These are phyloP conservation scores for Botrytis byssoidea DNA, from an alignment of 2,329 filamentous ascomycete species.

Conservation along the genomic window DNA sequence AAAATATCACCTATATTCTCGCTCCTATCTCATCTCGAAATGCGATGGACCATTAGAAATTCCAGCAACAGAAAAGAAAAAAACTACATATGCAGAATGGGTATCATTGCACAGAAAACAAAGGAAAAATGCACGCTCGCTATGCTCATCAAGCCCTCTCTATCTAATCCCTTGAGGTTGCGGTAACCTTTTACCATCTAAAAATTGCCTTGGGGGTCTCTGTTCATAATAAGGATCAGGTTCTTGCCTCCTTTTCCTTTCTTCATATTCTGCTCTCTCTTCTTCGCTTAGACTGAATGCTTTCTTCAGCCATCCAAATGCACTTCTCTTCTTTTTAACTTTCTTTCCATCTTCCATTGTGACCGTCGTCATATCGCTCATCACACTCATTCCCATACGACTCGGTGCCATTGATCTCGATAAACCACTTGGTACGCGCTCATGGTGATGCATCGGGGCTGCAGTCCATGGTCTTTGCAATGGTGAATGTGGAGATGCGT, in stretches of 20 bases:
- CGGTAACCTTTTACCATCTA: constrained; percentile 33
- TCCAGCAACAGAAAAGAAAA: not conserved
- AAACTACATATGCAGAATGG: constrained; percentile 19
- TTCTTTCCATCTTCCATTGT: constrained; percentile 40
- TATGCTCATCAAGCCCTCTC: constrained; percentile 4
- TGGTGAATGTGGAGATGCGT: constrained; percentile 62
- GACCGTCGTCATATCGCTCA: constrained; percentile 51
- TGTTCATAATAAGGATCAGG: constrained; percentile 25
- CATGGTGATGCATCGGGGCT: constrained; percentile 31
- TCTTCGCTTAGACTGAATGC: constrained; percentile 65
- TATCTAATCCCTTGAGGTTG: constrained; percentile 2
- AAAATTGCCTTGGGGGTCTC: constrained; percentile 25
- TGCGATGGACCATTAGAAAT: not conserved
- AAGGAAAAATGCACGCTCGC: constrained; percentile 14
- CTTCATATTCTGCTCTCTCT: constrained; percentile 59
- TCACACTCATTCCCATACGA: constrained; percentile 47
- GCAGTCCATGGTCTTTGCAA: constrained; percentile 48
- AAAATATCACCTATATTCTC: not conserved
- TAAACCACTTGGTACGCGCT: constrained; percentile 25
- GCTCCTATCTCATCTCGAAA: not conserved
- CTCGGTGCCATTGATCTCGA: constrained; percentile 35
- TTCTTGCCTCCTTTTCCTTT: constrained; percentile 43
- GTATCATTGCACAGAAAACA: constrained; percentile 19
- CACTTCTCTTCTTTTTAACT: constrained; percentile 65
- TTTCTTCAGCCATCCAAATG: constrained; percentile 68